Evolutionary conservation across 495 filamentous ascomycete genomes (phyloP), one percentile per base, ranked within the genome.

Genomic region (Trichodelitschia bisporula): DNA sequence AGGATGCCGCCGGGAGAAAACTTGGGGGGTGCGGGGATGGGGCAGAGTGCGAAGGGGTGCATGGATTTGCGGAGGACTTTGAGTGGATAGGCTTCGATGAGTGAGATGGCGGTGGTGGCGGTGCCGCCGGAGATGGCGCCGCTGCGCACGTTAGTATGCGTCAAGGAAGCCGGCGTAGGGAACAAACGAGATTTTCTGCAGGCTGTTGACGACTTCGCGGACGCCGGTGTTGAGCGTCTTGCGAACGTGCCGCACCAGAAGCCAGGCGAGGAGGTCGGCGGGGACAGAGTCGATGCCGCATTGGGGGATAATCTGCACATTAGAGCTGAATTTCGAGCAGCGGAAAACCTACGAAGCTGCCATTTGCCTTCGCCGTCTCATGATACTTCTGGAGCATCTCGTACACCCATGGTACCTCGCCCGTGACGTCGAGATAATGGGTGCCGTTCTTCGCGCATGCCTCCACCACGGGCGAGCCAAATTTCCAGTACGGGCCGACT

Each of bases 351-450:
- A 68, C 64, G 48, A 86, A 74, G 16, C 78, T 75, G 27, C 76
- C 74, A 36, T 59, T 80, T 10, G 50, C 47, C 42, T 80, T 68
- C 11, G 86, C 86, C 1, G 52, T 60, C 9, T 67, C 58, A 35
- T 84, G 64, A 44, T 90, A 86, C 39, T 79, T 76, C 12, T 68
- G 58, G 32, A 93, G 66, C 59, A 92, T 86, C 15, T 64, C 53
- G 34, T 61, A 54, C 16, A 82, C 62, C 66, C 75, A 97, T 4
- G 77, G 74, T 4, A 66, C 64, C 46, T 97, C 86, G 21, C 83
- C 83, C 9, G 84, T 92, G 18, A 62, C 64, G 54, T 90, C 80
- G 28, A 91, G 52, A 45, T 89, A 89, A 46, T 89, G 77, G 9
- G 78, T 86, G 15, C 80, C 79, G 33, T 66, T 66, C 29, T 61